Evolutionary conservation across 108 stramenopile genomes (phyloP), one percentile per base, ranked within the genome.

Genomic region (Pseudonitzschia delicatissima): DNA sequence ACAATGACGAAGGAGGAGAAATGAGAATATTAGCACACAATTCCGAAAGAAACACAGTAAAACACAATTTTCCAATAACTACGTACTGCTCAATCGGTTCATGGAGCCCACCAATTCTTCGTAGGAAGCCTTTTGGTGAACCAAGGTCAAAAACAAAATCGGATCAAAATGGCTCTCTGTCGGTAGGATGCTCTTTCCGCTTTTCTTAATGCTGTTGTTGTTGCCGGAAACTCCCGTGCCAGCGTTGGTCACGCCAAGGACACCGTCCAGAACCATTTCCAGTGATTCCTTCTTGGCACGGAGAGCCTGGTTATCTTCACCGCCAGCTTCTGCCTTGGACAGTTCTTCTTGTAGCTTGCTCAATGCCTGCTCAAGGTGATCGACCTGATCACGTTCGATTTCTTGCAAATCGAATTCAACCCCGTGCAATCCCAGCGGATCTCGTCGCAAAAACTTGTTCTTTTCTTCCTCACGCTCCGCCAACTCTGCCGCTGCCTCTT

Each of bases 91-190:
- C 57, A 93, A 71, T 29, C 89, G 84, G 33, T 82, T 81, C 68
- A 88, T 86, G 59, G 77, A 77, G 3, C 87, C 82, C 18, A 78
- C 68, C 42, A 95, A 64, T 33, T 88, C 82, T 47, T 91, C 67
- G 64, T 87, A 95, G 44, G 77, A 71, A 2, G 87, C 80, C 28
- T 81, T 74, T 25, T 88, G 84, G 64, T 95, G 94, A 6, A 89
- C 94, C 32, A 92, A 49, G 13, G 91, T 92, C 55, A 95, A 74
- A 62, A 95, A 95, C 2, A 95, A 77, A n/a, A 92, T 75, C 2
- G 94, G 89, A 75, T 91, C 91, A 57, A 95, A 95, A 29, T 88
- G 77, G 6, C 82, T 65, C 62, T 84, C 80, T 0, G 91, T 85
- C 4, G 91, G 89, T 40, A 95, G 67, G 45, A 92, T 64, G 27